A percentile compares a stretch with the other conserved stretches of the same genome.
Evolutionary conservation across 495 filamentous ascomycete genomes (phyloP).

Genomic region (Neurospora sp.): DNA sequence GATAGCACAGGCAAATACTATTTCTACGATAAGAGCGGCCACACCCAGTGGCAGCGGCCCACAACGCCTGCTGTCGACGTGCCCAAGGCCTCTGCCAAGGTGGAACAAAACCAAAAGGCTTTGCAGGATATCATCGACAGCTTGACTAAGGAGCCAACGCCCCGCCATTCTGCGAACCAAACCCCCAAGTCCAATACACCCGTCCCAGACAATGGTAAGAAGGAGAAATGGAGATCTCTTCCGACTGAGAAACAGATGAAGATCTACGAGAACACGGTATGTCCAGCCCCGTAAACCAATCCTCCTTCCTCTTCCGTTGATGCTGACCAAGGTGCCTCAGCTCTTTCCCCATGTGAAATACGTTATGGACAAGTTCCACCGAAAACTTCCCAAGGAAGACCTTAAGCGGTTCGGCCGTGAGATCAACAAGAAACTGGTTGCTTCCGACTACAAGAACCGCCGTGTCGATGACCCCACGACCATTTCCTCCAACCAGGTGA

Average conservation of each 20-base stretch:
- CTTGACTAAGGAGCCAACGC: slow-evolving; percentile 54
- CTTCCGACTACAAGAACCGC: slow-evolving; percentile 78
- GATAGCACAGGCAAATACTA: slow-evolving; percentile 58
- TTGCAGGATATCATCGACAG: slow-evolving; percentile 80
- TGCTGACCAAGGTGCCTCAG: slow-evolving; percentile 35
- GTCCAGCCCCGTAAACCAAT: slow-evolving; percentile 11
- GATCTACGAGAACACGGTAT: slow-evolving; percentile 82
- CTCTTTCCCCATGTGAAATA: slow-evolving; percentile 74
- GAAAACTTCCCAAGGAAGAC: slow-evolving; percentile 77
- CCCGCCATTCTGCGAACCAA: slow-evolving; percentile 38
- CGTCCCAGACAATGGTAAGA: slow-evolving; percentile 49
- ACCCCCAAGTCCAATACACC: slow-evolving; percentile 54
- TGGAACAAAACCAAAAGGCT: slow-evolving; percentile 38
- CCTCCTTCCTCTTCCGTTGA: not conserved
- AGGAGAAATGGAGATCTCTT: slow-evolving; percentile 74
- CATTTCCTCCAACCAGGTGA: slow-evolving; percentile 67
- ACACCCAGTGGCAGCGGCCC: slow-evolving; percentile 71
- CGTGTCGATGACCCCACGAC: slow-evolving; percentile 68
- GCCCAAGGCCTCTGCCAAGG: slow-evolving; percentile 55
- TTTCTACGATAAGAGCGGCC: slow-evolving; percentile 67
- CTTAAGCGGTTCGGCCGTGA: slow-evolving; percentile 83
- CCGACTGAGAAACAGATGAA: slow-evolving; percentile 83
- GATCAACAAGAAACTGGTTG: slow-evolving; percentile 76
- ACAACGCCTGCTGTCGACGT: slow-evolving; percentile 54
- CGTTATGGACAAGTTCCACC: slow-evolving; percentile 73